phyloP scores from a whole-genome alignment of 2,329 filamentous ascomycete species.

The Elsinoe batatas region DNA sequence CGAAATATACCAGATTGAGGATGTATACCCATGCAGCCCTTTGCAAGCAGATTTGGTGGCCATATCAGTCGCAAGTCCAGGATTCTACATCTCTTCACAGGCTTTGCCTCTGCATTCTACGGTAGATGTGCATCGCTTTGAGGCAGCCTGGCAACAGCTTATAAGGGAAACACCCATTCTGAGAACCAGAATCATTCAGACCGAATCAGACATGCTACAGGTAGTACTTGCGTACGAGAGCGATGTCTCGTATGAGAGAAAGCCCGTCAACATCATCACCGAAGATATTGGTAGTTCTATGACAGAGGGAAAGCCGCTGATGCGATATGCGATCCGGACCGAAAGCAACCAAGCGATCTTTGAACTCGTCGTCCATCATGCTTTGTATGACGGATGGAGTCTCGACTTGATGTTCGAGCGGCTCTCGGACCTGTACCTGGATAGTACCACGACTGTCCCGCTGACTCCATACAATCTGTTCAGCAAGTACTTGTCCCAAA shows the following conservation, averaged over 20 bases:
- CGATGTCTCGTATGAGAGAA: not conserved
- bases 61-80: not conserved
- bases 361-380: conserved; percentile 1
- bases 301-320: not conserved
- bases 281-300: not conserved
- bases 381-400: conserved; percentile 9
- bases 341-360: not conserved
- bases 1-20: not conserved
- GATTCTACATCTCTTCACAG: not conserved
- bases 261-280: no score
- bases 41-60: conserved; percentile 7
- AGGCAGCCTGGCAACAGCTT: not conserved
- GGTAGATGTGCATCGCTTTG: not conserved
- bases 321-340: not conserved
- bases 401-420: not conserved
- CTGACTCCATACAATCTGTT: not conserved
- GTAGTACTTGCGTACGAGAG: not conserved
- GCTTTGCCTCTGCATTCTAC: not conserved
- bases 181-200: not conserved
- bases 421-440: not conserved
- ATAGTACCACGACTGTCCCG: not conserved
- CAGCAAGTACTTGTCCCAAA: not conserved
- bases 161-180: not conserved
- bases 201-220: not conserved
- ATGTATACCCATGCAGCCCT: conserved; percentile 3